Base-by-base conservation (phyloP, 2,329 filamentous ascomycete genomes). In the Pleochaeta shiraiana region DNA sequence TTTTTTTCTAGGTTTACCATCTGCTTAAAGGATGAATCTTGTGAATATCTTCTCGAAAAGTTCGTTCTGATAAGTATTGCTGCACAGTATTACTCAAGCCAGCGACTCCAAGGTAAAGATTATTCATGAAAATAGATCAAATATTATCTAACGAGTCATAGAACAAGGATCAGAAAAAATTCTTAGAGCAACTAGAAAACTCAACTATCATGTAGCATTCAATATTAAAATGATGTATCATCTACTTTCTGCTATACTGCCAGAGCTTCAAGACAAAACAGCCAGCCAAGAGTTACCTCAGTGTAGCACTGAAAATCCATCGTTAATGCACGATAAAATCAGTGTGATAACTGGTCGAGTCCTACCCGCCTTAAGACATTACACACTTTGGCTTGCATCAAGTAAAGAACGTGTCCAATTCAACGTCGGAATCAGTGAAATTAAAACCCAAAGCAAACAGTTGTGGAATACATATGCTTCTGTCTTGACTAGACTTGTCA, bases 41-140 rank as follows among this genome's bases (percentile, higher is more conserved):
- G 86, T 61, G 81, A 85, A 55, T 79, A 79, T 14, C 80, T 83
- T 14, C 74, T 96, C 31, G 81, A 88, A 67, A 93, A 90, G 72
- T 86, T 96, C 74, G 82, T 88, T 5, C 77, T 96, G 55, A 83
- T 92, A 69, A 97, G 95, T 70, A 87, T 97, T 67, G 84, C 89
- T 5, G 89, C 91, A 6, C 89, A 93, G 73, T 82, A 86, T 68
- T 80, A 88, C 71, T 86, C 89, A 53, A 79, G 78, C 33, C 76
- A 81, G 28, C 82, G 81, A 69, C 79, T 85, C 66, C 76, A 78
- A 72, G 76, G 85, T 84, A 77, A 71, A 73, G 45, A 24, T 34
- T 11, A 14, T n/a, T 11, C 45, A 30, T 9, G 31, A 19, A 6
- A 21, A 4, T 11, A 21, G 34, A 21, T 11, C 34, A 55, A 53